Conservation (phyloP, 78 protist genomes). For the Dictyostelium intermedium region DNA sequence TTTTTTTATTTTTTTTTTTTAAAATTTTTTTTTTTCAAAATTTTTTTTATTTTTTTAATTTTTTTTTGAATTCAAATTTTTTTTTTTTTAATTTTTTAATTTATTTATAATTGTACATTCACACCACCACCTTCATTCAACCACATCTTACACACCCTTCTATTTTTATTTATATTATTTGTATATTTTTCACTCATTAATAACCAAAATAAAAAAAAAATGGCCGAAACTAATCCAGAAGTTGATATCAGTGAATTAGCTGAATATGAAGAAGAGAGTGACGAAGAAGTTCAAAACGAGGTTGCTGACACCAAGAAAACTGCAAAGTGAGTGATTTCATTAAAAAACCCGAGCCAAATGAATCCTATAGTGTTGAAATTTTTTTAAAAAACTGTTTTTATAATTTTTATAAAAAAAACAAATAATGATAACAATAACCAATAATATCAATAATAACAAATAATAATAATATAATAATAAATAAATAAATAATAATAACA, state of each 20-base stretch:
- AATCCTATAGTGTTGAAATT: background rate
- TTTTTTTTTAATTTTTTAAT: background rate
- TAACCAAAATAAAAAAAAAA: slow-evolving; percentile 10
- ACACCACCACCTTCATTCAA: background rate
- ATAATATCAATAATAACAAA: background rate
- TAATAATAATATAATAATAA: too few species aligned
- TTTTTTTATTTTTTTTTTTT: background rate
- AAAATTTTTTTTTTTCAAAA: background rate
- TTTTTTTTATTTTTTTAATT: too few species aligned
- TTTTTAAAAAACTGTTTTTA: background rate
- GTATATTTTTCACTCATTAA: background rate
- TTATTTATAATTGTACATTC: background rate
- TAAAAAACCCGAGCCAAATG: background rate
- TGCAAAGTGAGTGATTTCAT: slow-evolving; percentile 71
- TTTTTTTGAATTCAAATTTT: background rate
- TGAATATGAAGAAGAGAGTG: slow-evolving; percentile 79
- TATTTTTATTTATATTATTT: background rate
- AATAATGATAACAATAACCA: background rate
- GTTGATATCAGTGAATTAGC: slow-evolving; percentile 73
- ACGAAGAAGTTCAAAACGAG: slow-evolving; percentile 43
- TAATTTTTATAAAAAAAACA: background rate
- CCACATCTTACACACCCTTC: background rate
- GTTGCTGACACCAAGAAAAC: slow-evolving; percentile 8
- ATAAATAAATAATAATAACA: too few species aligned
- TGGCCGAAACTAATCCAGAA: slow-evolving; percentile 69